These are phyloP conservation scores for Abrus pulchellus DNA, from an alignment of 306 rosid species.

Conservation along the genomic window DNA sequence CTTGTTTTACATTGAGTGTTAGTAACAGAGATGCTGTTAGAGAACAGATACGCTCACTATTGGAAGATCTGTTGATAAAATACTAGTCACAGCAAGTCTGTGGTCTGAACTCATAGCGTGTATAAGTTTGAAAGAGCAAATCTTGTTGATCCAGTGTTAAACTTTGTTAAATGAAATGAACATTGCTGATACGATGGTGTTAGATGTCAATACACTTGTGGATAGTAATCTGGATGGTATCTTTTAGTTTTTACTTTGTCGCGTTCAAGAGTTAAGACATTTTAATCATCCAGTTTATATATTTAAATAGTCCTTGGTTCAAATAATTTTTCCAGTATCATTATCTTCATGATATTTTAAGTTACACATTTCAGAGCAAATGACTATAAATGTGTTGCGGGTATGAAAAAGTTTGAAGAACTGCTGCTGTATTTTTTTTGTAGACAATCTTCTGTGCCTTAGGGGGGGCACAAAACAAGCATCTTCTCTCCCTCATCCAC, in stretches of 20 bases:
- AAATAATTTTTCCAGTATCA: constrained; percentile 23
- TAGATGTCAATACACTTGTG: background rate
- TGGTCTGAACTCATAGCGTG: constrained; percentile 39
- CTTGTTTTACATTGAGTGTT: constrained; percentile 63
- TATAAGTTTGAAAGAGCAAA: constrained; percentile 1
- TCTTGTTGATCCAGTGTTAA: constrained; percentile 7
- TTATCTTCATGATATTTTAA: constrained; percentile 19
- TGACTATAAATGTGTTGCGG: background rate
- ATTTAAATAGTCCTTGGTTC: constrained; percentile 20
- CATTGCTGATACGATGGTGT: background rate
- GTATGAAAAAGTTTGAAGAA: constrained; percentile 1
- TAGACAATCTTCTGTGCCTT: background rate
- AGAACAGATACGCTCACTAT: constrained; percentile 60
- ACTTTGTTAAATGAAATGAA: background rate
- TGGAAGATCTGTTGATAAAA: constrained; percentile 61
- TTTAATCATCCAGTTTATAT: background rate
- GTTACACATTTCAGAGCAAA: constrained; percentile 9
- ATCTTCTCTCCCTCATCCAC: background rate
- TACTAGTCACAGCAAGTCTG: constrained; percentile 48
- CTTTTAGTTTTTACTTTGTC: constrained; percentile 1
- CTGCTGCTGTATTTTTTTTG: background rate
- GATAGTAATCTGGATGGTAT: background rate
- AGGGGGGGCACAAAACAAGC: background rate
- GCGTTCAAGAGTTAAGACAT: background rate
- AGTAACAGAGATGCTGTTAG: constrained; percentile 71